Percentiles rank a stretch among this genome's conserved stretches.
Conservation (phyloP, 139 green algal species). For the Yamagishiella unicocca region DNA sequence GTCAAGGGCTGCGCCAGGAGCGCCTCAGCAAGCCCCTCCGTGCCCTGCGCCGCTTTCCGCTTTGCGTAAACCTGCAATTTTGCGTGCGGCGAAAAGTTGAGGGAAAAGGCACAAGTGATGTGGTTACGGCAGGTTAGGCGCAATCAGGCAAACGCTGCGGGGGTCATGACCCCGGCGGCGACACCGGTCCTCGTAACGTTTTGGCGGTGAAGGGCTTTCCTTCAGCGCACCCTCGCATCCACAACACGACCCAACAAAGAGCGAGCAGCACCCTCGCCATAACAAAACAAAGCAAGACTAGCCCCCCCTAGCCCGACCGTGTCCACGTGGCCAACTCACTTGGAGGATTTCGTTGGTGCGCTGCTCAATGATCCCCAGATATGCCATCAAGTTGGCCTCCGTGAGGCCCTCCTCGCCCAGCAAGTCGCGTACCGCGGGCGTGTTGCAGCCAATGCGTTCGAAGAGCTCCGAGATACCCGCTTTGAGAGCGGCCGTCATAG, state of each 20-base stretch:
- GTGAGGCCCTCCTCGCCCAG: constrained; percentile 79
- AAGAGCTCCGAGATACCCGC: constrained; percentile 75
- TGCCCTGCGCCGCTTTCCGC: constrained; percentile 43
- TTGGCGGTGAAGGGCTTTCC: too few species aligned
- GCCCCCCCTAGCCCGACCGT: too few species aligned
- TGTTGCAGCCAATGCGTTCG: constrained; percentile 84
- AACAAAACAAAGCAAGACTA: too few species aligned
- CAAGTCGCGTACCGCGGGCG: constrained; percentile 71
- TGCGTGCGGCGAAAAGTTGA: too few species aligned
- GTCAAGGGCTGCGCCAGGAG: constrained; percentile 60
- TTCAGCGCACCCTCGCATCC: too few species aligned
- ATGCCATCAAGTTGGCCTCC: constrained; percentile 86
- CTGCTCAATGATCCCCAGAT: constrained; percentile 94
- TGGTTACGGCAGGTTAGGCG: too few species aligned
- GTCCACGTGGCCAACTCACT: constrained; percentile 34
- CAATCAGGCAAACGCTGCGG: too few species aligned
- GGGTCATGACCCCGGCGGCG: too few species aligned
- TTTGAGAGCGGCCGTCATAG: constrained; percentile 69
- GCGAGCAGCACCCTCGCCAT: too few species aligned
- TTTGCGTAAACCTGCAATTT: constrained; percentile 50
- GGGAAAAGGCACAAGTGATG: too few species aligned
- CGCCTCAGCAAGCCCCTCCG: constrained; percentile 49
- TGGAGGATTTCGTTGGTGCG: constrained; percentile 88
- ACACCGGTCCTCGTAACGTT: too few species aligned
- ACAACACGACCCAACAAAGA: too few species aligned